These are phyloP conservation scores for Paraleonurus japonicus DNA, from an alignment of 257 asterid species.

Conservation along the genomic window DNA sequence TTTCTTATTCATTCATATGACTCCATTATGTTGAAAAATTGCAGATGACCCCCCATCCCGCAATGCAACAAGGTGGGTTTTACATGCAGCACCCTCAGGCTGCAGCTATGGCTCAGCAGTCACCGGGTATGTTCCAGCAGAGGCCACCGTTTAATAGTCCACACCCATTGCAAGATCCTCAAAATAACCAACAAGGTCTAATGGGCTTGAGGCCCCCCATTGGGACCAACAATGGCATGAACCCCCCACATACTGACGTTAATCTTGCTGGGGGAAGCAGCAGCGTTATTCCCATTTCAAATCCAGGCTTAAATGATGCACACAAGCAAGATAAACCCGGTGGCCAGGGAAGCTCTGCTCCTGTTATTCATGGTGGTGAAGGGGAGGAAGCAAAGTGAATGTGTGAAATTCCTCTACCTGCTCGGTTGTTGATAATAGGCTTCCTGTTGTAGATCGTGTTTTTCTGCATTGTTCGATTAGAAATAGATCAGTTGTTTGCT, in stretches of 20 bases:
- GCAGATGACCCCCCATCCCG: conserved; percentile 70
- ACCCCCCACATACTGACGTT: conserved; percentile 33
- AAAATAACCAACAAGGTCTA: conserved; percentile 41
- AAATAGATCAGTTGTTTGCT: background rate
- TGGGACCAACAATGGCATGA: conserved; percentile 47
- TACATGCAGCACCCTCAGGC: conserved; percentile 86
- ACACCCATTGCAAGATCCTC: conserved; percentile 53
- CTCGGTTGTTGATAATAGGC: conserved; percentile 31
- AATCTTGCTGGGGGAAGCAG: conserved; percentile 41
- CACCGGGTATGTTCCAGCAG: conserved; percentile 45
- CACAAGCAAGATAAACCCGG: conserved; percentile 51
- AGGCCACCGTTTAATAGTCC: conserved; percentile 53
- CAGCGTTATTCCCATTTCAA: conserved; percentile 37
- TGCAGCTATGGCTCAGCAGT: conserved; percentile 65
- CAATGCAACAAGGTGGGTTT: conserved; percentile 75
- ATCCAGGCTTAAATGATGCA: conserved; percentile 37
- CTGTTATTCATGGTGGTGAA: conserved; percentile 35
- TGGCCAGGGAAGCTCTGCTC: conserved; percentile 41
- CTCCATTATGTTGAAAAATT: conserved; percentile 5
- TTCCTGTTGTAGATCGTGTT: conserved; percentile 19
- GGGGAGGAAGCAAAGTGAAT: conserved; percentile 52
- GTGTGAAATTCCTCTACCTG: background rate
- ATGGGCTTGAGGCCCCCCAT: conserved; percentile 48
- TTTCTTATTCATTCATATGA: conserved; percentile 6
- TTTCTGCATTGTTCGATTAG: conserved; percentile 4